These are phyloP conservation scores for Zizania latifolia DNA, from an alignment of 176 grass and related monocot genomes.

Conservation along the genomic window DNA sequence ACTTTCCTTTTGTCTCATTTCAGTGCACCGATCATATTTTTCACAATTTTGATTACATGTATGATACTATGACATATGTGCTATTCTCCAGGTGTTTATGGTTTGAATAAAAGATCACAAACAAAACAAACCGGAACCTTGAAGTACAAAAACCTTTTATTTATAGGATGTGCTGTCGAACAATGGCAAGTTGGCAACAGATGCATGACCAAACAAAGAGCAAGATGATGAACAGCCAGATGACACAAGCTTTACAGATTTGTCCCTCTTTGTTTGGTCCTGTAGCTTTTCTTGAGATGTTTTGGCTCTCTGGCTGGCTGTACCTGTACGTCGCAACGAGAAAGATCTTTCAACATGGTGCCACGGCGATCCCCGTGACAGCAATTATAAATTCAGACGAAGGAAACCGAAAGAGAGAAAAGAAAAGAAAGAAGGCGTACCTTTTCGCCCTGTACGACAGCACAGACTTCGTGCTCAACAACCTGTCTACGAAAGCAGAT, in stretches of 20 bases:
- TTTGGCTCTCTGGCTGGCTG: neutral
- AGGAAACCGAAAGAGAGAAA: neutral
- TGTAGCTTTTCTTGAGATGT: neutral
- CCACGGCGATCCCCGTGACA: slow-evolving; percentile 8
- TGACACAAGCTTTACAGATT: neutral
- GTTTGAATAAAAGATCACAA: neutral
- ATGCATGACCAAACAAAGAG: neutral
- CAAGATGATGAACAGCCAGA: neutral
- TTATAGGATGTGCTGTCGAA: neutral
- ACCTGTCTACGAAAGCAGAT: slow-evolving; percentile 18
- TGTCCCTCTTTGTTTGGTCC: neutral
- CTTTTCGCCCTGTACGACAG: slow-evolving; percentile 36
- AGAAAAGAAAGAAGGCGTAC: neutral
- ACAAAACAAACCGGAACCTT: neutral
- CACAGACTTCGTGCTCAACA: slow-evolving; percentile 4
- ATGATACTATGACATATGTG: no score
- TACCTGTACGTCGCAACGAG: neutral
- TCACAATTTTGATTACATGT: no score
- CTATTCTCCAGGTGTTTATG: no score
- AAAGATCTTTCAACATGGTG: neutral
- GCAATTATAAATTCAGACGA: neutral
- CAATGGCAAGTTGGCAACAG: neutral
- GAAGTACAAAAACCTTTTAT: neutral
- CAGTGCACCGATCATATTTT: no score
- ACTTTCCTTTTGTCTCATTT: no score